These are phyloP conservation scores for Caulochytrium protostelioides DNA, from an alignment of 371 early-diverging fungal species.

Conservation along the genomic window DNA sequence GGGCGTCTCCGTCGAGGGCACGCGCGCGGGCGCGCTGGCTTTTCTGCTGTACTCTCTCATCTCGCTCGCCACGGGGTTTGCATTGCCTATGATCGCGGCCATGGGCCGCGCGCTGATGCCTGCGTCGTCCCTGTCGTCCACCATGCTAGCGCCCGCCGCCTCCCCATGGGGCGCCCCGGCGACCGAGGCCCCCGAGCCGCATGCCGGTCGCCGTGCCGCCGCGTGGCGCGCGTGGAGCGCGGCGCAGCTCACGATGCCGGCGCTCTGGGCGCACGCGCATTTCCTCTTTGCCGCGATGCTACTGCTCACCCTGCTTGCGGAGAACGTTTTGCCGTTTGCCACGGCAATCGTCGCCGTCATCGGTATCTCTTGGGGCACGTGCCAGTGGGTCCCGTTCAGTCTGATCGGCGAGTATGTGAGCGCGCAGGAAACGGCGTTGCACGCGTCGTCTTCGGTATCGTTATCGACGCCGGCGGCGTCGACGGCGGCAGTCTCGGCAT, in stretches of 20 bases:
- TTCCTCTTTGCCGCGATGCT: slow-evolving; percentile 42
- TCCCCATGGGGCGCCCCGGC: no score
- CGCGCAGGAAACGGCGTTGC: no score
- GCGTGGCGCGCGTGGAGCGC: neutral
- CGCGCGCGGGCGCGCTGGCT: slow-evolving; percentile 64
- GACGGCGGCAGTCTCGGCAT: no score
- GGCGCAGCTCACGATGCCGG: slow-evolving; percentile 30
- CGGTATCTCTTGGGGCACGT: slow-evolving; percentile 56
- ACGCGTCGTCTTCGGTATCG: no score
- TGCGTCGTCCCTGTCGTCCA: no score
- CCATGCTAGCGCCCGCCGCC: no score
- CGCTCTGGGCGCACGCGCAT: slow-evolving; percentile 45
- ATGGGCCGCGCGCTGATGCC: neutral
- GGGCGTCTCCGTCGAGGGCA: slow-evolving; percentile 20
- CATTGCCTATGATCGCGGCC: slow-evolving; percentile 29
- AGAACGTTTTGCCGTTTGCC: slow-evolving; percentile 28
- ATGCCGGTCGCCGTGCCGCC: neutral
- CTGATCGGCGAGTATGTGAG: slow-evolving; percentile 64
- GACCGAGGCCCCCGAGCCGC: neutral
- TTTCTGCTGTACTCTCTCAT: slow-evolving; percentile 56
- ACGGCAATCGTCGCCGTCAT: slow-evolving; percentile 42
- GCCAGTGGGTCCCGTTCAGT: slow-evolving; percentile 79
- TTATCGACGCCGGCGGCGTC: no score
- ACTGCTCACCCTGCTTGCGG: slow-evolving; percentile 37
- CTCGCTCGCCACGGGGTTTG: slow-evolving; percentile 43